A percentile compares a stretch with the other conserved stretches of the same genome.
phyloP scores from a whole-genome alignment of 768 basidiomycete species.

The Tylopilus cervinicoccineus region DNA sequence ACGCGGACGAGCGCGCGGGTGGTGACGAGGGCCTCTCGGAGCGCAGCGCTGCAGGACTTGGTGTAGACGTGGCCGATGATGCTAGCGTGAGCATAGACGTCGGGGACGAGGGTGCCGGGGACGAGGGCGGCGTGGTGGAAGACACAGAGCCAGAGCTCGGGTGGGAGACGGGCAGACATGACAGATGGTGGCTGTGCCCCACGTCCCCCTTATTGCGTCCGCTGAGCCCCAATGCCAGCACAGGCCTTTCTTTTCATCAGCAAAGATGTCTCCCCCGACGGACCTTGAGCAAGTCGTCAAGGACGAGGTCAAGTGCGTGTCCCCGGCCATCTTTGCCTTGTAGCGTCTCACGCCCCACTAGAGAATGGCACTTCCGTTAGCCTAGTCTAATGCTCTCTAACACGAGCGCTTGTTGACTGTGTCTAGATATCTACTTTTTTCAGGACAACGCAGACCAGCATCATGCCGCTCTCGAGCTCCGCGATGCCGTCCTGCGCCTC shows the following conservation, averaged over 20 bases:
- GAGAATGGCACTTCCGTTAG: conserved; percentile 79
- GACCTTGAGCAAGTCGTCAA: conserved; percentile 57
- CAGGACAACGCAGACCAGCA: conserved; percentile 61
- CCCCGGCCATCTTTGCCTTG: not conserved
- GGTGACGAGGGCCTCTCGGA: conserved; percentile 22
- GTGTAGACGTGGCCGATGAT: conserved; percentile 7
- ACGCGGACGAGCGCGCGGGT: conserved; percentile 26
- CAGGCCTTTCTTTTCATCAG: too few relatives aligned
- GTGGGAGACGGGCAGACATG: not conserved
- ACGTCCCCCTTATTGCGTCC: not conserved
- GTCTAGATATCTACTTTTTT: conserved; percentile 73
- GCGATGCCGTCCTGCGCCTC: conserved; percentile 67
- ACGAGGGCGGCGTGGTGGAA: conserved; percentile 22
- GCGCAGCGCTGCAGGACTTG: not conserved
- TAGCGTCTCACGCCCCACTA: conserved; percentile 17
- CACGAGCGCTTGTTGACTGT: not conserved
- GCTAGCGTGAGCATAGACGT: conserved; percentile 18
- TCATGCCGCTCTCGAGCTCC: conserved; percentile 59
- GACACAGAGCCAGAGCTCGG: conserved; percentile 22
- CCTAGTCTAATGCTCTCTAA: not conserved
- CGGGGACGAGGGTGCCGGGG: conserved; percentile 19
- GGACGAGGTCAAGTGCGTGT: conserved; percentile 58
- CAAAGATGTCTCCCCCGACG: conserved; percentile 33
- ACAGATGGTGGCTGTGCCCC: not conserved
- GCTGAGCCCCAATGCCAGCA: too few relatives aligned